Evolutionary conservation across 176 grass and related monocot genomes (phyloP), one percentile per base, ranked within the genome.

Genomic region (Aegilops sharonensis): DNA sequence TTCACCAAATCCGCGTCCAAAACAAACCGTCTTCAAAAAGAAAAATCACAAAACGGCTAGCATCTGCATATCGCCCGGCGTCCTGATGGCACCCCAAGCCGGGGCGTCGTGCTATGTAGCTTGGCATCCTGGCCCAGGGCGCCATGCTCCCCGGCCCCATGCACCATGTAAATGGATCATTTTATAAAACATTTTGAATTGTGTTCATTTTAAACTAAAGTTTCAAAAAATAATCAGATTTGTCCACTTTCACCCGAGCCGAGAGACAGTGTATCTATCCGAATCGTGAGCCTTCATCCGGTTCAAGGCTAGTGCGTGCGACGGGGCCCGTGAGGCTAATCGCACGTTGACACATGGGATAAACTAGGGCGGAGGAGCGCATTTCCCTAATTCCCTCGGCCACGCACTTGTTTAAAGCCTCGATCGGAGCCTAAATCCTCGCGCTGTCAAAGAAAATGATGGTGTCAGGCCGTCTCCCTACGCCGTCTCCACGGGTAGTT

Each of bases 381-480:
- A 54, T 23, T 83, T 27, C 72, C 84, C 79, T 84, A 71, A 24
- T 86, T 20, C 72, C 78, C 64, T 74, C 72, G 35, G 23, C 6
- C 5, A 47, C 3, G 35, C 61, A 15, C n/a, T 78, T 83, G 80
- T 76, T 79, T 59, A 78, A 4, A 78, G 71, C 71, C 83, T 54
- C 50, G 39, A 75, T 48, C 18, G 70, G 4, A 68, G 29, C 29
- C 13, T 52, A 52, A 76, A 54, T 20, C 71, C 25, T 66, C 79
- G 84, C 63, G 64, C 64, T 61, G 84, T 57, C 39, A 11, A 43
- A 81, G 17, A 50, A 88, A 74, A 86, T 89, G 67, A 81, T 72
- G 11, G 68, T 89, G 87, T 90, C 54, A 77, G 83, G 70, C 78
- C 79, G 64, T n/a, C 54, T 70, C 83, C 78, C 78, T 36, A 77